Conservation (phyloP, 371 early-diverging fungal genomes). For the Haplosporangium sp. region DNA sequence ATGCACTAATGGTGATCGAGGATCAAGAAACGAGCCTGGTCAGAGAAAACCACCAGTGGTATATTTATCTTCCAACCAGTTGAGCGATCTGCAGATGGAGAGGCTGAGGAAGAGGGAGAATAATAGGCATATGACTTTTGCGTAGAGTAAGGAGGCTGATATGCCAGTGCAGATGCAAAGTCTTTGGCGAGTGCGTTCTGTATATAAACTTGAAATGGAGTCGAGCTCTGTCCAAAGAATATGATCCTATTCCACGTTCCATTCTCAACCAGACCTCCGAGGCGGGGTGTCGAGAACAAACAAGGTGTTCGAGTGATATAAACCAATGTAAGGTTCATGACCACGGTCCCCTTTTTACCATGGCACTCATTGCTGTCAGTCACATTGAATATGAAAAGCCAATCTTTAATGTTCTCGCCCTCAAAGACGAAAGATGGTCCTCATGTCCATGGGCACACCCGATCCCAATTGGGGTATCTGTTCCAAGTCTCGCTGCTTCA, state of each 20-base stretch:
- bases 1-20: slow-evolving; percentile 33
- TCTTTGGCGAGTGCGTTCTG: slow-evolving; percentile 23
- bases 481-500: slow-evolving; percentile 58
- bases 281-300: too few species aligned
- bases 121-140: slow-evolving; percentile 19
- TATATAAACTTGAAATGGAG: slow-evolving; percentile 37
- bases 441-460: slow-evolving; percentile 74
- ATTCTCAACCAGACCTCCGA: slow-evolving; percentile 7
- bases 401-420: too few species aligned
- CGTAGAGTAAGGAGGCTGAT: slow-evolving; percentile 19
- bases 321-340: too few species aligned
- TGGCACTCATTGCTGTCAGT: not conserved
- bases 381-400: too few species aligned
- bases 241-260: too few species aligned
- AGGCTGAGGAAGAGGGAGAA: not conserved
- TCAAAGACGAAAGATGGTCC: slow-evolving; percentile 40
- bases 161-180: slow-evolving; percentile 18
- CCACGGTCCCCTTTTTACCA: too few species aligned
- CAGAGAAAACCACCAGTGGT: slow-evolving; percentile 34
- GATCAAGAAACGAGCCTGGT: slow-evolving; percentile 46
- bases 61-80: slow-evolving; percentile 1
- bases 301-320: too few species aligned
- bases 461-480: slow-evolving; percentile 80
- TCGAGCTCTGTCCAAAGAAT: slow-evolving; percentile 29
- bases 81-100: not conserved